Evolutionary conservation across 768 basidiomycete genomes (phyloP), one percentile per base, ranked within the genome.

Genomic region (Hypholoma fasciculare): DNA sequence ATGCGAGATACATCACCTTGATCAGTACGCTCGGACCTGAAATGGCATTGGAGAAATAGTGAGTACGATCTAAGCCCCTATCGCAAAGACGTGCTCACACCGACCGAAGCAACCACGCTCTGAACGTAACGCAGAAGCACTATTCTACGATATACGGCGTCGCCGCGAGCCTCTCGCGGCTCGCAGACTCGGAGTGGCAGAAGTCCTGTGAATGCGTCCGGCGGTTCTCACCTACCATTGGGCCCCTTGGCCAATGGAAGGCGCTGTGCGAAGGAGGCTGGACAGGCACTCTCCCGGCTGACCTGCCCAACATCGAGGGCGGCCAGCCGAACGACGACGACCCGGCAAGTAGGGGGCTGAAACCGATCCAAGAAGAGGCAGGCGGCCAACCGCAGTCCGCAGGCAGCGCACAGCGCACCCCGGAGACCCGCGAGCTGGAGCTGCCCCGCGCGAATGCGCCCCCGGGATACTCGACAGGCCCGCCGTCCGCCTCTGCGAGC

Each of bases 131-230:
- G 1, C 84, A 88, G 63, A 78, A 80, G 47, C 88, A 92, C 62
- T 76, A 76, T 1, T 62, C 77, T 2, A 82, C 83, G 0, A 86
- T 84, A 1, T 85, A 82, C 51, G 80, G 71, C 58, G 77, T 90
- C 13, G 89, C 89, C 2, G 84, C 86, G 0, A 81, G 78, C 57
- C 74, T 93, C 17, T 78, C 87, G 8, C 80, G 88, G 23, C 74
- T 92, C n/a, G 90, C 89, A 1, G 90, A 93, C 56, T 84, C 85
- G 6, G 89, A 92, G 72, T 94, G 91, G 90, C 67, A 81, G 20
- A 84, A 84, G 38, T 73, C 82, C 12, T 90, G 88, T 63, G 90
- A 92, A 74, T 78, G 78, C n/a, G 81, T 92, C 20, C 82, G 90
- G 42, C 78, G 85, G 5, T 82, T 83, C 62, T 80, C 87, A 13